Conservation (phyloP, 2,329 filamentous ascomycete genomes). For the Cadophora sp. region DNA sequence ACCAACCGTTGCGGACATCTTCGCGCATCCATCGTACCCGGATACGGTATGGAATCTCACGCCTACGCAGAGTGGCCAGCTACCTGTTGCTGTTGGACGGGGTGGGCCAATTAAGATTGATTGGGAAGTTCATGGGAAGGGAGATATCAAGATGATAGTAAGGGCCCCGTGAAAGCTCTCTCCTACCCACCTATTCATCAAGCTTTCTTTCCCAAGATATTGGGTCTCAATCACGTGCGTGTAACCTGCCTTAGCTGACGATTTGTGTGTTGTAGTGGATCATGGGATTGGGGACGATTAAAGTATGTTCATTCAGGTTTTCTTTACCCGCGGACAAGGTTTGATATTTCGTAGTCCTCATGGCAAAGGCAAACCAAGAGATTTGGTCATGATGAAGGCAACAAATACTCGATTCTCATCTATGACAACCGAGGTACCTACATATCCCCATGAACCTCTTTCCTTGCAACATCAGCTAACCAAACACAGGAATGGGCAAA, state of each 20-base stretch:
- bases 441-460: not conserved
- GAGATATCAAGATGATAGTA: conserved; percentile 75
- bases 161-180: conserved; percentile 8
- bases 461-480: conserved; percentile 16
- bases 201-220: not conserved
- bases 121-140: conserved; percentile 82
- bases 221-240: conserved; percentile 25
- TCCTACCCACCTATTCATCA: not conserved
- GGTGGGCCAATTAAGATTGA: conserved; percentile 79
- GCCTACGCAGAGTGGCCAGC: conserved; percentile 65
- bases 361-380: conserved; percentile 87
- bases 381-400: conserved; percentile 75
- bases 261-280: conserved; percentile 70
- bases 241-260: conserved; percentile 27
- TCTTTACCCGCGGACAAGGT: not conserved
- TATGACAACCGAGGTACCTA: conserved; percentile 75
- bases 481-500: conserved; percentile 66
- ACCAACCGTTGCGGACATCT: conserved; percentile 61
- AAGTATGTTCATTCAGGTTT: conserved; percentile 39
- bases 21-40: conserved; percentile 69
- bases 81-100: conserved; percentile 70
- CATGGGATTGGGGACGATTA: conserved; percentile 78
- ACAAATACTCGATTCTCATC: conserved; percentile 75
- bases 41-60: conserved; percentile 73
- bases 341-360: conserved; percentile 54